Base-by-base conservation (phyloP, 192 early-diverging fungal species). In the Powellomyces hirtus region DNA sequence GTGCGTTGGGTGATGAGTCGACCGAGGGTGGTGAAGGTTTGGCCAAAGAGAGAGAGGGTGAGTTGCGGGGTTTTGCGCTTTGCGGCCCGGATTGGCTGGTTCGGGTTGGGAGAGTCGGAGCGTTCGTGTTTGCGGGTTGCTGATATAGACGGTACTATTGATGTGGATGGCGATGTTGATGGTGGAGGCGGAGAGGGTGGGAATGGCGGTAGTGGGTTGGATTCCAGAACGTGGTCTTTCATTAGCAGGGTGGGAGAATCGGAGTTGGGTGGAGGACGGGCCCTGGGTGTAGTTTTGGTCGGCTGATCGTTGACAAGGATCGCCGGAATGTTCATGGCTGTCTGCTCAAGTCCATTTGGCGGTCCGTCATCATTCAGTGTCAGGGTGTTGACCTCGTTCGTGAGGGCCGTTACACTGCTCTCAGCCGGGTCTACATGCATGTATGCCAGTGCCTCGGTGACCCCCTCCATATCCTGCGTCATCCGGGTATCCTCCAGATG, bases 21-120 rank as follows among this genome's bases (percentile, higher is more conserved):
- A 16, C 59, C 64, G 20, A 73, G 50, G 8, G 42, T 52, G 1
- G 65, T 73, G 34, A 40, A 67, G 4, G 51, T 34, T 16, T 51
- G 24, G 14, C 72, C 72, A 62, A 73, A 73, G 31, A 66, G 57
- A 16, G 72, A 67, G 0, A 72, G 33, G 4, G 50, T 22, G 27
- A 53, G 46, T 8, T 62, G 1, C 26, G n/a, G n/a, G n/a, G n/a
- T n/a, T 42, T 42, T 18, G 2, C 14, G 13, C 36, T 61, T 35
- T 4, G 18, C 35, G 4, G 24, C 26, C 4, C 36, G 38, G 22
- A 38, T 40, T 61, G 35, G 59, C 38, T 33, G 59, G 10, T 38
- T 33, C 3, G 11, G 10, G 59, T 61, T 38, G 7, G 31, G 37
- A 26, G 22, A 24, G 2, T 18, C n/a, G n/a, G 46, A 49, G 16